A percentile compares a stretch with the other conserved stretches of the same genome.
Conservation (phyloP, 78 protist species). For the Dictyostelium firmibasis region DNA sequence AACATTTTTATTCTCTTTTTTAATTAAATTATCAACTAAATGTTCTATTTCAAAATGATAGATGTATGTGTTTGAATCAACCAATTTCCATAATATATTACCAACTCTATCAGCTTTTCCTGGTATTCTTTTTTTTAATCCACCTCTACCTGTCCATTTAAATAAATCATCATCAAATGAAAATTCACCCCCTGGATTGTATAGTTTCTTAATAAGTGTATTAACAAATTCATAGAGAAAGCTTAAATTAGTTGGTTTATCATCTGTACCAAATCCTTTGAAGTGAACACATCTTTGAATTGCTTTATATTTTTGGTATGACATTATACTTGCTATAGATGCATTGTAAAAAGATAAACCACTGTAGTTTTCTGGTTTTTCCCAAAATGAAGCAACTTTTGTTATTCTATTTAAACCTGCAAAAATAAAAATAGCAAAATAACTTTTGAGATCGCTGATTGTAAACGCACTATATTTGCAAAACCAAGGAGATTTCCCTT, state of each 20-base stretch:
- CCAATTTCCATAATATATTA: slow-evolving; percentile 12
- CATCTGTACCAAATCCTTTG: background rate
- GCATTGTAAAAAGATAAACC: background rate
- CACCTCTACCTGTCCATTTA: slow-evolving; percentile 28
- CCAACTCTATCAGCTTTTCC: slow-evolving; percentile 39
- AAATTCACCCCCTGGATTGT: background rate
- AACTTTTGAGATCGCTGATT: background rate
- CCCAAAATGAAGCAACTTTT: background rate
- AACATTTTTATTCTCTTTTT: background rate
- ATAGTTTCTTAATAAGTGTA: background rate
- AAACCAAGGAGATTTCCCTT: background rate
- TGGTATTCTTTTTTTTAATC: slow-evolving; percentile 1
- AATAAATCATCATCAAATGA: slow-evolving; percentile 37
- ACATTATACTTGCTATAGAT: background rate
- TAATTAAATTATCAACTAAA: background rate
- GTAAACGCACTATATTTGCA: background rate
- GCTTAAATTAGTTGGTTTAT: background rate
- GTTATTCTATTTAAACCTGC: background rate
- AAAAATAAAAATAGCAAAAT: background rate
- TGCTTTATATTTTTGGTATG: background rate
- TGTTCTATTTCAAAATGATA: slow-evolving; percentile 42
- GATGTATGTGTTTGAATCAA: background rate
- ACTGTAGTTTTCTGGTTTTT: background rate
- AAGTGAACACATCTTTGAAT: slow-evolving; percentile 10
- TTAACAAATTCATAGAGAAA: background rate